Percentiles rank a stretch among this genome's conserved stretches.
These are phyloP conservation scores for Fusarium napiforme DNA, from an alignment of 2,329 filamentous ascomycete species.

Conservation along the genomic window DNA sequence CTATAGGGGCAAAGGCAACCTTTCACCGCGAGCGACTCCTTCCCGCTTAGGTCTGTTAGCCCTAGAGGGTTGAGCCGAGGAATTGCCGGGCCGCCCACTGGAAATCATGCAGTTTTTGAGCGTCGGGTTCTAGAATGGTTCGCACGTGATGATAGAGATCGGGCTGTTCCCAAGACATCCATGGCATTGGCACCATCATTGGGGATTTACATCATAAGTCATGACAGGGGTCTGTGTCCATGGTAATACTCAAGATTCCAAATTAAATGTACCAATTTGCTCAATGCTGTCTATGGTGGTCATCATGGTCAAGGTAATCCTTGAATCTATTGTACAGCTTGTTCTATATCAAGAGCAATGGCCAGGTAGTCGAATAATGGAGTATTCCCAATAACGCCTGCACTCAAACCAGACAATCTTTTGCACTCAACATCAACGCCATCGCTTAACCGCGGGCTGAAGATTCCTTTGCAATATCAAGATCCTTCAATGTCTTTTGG, in stretches of 20 bases:
- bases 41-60: constrained; percentile 55
- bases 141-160: constrained; percentile 23
- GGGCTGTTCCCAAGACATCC: not conserved
- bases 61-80: constrained; percentile 48
- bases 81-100: constrained; percentile 44
- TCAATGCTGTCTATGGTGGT: constrained; percentile 40
- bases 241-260: not conserved
- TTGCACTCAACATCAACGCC: constrained; percentile 9
- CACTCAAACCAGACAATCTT: constrained; percentile 37
- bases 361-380: constrained; percentile 7
- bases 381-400: constrained; percentile 38
- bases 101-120: not conserved
- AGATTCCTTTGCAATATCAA: constrained; percentile 63
- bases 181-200: not conserved
- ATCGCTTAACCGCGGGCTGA: constrained; percentile 10
- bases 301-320: constrained; percentile 38
- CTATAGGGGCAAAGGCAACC: constrained; percentile 44
- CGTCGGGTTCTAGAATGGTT: not conserved
- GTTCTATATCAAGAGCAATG: constrained; percentile 41
- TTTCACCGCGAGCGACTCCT: constrained; percentile 50
- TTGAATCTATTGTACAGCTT: constrained; percentile 47
- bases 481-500: constrained; percentile 71
- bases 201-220: constrained; percentile 1
- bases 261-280: constrained; percentile 30
- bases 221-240: not conserved